Conservation (phyloP, 2,329 filamentous ascomycete genomes). For the Onygenales sp. region DNA sequence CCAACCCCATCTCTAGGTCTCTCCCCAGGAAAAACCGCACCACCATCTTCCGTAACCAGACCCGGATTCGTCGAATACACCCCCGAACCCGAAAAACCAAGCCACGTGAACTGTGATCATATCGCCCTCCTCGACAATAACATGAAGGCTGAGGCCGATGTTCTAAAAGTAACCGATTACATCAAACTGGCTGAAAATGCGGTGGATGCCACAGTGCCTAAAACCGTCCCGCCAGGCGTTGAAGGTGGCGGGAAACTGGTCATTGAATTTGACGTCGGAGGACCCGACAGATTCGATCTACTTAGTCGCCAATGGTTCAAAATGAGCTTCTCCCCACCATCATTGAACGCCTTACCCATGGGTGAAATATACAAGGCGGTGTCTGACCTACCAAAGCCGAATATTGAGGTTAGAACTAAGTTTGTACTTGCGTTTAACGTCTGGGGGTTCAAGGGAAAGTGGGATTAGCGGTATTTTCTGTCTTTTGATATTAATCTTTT, state of each 20-base stretch:
- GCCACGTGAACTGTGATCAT: slow-evolving; percentile 3
- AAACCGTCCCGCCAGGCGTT: background rate
- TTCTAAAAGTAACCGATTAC: background rate
- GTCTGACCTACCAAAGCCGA: background rate
- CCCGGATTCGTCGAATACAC: background rate
- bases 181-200: slow-evolving; percentile 3
- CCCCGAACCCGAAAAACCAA: background rate
- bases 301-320: slow-evolving; percentile 1
- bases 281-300: background rate
- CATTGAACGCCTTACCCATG: slow-evolving; percentile 1
- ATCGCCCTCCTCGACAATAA: slow-evolving; percentile 3
- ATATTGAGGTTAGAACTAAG: slow-evolving; percentile 1
- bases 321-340: background rate
- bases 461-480: background rate
- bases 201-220: background rate
- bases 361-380: slow-evolving; percentile 1
- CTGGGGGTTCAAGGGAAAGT: slow-evolving; percentile 1
- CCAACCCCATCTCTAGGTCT: background rate
- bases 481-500: background rate
- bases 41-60: background rate
- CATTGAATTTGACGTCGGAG: slow-evolving; percentile 3
- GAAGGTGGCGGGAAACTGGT: slow-evolving; percentile 3
- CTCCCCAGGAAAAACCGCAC: background rate
- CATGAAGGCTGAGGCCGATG: background rate
- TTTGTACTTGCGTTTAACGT: slow-evolving; percentile 2